Evolutionary conservation across 129 eudicot species (phyloP).

Genomic region (Flaveria ramosissima): DNA sequence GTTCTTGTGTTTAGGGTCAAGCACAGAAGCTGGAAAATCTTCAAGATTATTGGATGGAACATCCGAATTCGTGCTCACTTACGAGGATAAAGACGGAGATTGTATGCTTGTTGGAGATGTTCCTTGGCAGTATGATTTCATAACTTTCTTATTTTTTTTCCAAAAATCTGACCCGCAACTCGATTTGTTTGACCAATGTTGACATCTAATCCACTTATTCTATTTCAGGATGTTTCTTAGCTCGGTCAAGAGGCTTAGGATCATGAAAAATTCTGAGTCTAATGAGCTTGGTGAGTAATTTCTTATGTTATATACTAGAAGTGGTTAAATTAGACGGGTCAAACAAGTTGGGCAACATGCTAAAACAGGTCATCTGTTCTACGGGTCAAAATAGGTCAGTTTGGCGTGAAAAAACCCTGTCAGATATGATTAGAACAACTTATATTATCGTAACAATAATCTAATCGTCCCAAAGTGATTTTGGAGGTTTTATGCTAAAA

Average conservation of each 20-base stretch:
- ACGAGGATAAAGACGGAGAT: slow-evolving; percentile 96
- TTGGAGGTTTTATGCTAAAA: background rate
- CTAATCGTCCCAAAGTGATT: background rate
- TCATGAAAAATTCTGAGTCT: slow-evolving; percentile 82
- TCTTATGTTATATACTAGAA: background rate
- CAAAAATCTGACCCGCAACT: background rate
- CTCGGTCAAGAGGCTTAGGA: slow-evolving; percentile 84
- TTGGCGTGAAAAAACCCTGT: background rate
- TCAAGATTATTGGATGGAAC: slow-evolving; percentile 72
- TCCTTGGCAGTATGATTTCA: slow-evolving; percentile 75
- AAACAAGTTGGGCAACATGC: background rate
- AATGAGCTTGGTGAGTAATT: slow-evolving; percentile 60
- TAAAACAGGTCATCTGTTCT: background rate
- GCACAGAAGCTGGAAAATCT: slow-evolving; percentile 43
- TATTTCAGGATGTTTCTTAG: slow-evolving; percentile 78
- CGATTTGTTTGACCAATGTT: slow-evolving; percentile 3
- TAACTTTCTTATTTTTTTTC: background rate
- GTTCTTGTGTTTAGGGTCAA: slow-evolving; percentile 46
- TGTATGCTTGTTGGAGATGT: slow-evolving; percentile 99
- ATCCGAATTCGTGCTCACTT: slow-evolving; percentile 83
- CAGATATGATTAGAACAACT: background rate
- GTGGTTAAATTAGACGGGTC: background rate
- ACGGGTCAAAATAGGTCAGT: background rate
- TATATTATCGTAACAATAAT: background rate
- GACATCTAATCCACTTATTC: slow-evolving; percentile 4